Evolutionary conservation across 2,329 filamentous ascomycete species (phyloP).

Genomic region (Xylaria sp.): DNA sequence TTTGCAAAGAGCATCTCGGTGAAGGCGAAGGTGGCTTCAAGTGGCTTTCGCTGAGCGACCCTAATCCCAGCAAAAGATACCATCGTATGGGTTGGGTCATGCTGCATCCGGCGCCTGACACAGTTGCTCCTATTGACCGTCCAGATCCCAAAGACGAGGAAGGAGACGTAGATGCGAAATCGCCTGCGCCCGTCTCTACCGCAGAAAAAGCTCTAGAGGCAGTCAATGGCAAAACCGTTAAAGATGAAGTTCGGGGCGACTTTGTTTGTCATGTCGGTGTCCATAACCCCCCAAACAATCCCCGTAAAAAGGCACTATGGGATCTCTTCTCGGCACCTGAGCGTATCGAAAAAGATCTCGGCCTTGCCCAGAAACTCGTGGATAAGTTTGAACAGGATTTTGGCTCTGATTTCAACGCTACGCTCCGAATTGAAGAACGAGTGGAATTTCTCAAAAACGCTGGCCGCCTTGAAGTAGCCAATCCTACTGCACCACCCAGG

Average conservation of each 20-base stretch:
- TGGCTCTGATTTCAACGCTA: conserved; percentile 79
- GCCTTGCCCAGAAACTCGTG: conserved; percentile 83
- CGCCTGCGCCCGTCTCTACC: conserved; percentile 63
- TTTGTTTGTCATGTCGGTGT: conserved; percentile 98
- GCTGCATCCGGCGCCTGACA: conserved; percentile 82
- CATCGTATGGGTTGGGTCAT: conserved; percentile 99
- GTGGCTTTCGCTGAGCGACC: conserved; percentile 95
- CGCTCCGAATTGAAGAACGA: conserved; percentile 83
- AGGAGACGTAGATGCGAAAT: conserved; percentile 65
- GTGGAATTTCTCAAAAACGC: conserved; percentile 83
- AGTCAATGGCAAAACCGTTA: conserved; percentile 97
- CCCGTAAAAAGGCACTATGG: conserved; percentile 95
- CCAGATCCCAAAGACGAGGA: conserved; percentile 79
- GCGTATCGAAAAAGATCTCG: conserved; percentile 88
- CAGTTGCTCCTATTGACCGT: conserved; percentile 72
- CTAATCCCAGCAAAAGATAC: conserved; percentile 95
- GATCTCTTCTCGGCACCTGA: conserved; percentile 96
- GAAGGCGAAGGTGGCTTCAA: conserved; percentile 93
- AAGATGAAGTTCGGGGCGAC: conserved; percentile 91
- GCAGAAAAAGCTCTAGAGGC: conserved; percentile 90
- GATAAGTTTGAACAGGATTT: conserved; percentile 87
- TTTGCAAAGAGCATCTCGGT: conserved; percentile 93
- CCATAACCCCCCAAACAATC: conserved; percentile 86
- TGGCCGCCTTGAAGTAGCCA: conserved; percentile 78
- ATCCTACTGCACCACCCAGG: conserved; percentile 66